Conservation (phyloP, 2,329 filamentous ascomycete species). For the Exophiala oligosperma region DNA sequence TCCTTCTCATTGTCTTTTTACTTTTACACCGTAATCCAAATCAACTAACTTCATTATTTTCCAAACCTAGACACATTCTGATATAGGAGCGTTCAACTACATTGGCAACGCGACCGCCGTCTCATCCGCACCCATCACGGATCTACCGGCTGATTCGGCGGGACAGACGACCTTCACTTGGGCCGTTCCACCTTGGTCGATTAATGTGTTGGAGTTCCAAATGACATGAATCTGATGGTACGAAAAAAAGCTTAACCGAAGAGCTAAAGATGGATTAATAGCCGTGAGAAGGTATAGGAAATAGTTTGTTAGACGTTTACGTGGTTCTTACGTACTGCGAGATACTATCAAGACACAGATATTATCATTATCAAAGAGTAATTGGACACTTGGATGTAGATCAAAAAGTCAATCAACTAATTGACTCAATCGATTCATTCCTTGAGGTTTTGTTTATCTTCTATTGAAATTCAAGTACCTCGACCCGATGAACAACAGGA, state of each 20-base stretch:
- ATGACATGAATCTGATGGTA: neutral
- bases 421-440: no score
- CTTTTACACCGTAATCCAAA: neutral
- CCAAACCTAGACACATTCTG: constrained; percentile 15
- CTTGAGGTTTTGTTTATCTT: constrained; percentile 8
- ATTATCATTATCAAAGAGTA: no score
- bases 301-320: neutral
- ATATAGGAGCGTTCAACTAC: constrained; percentile 32
- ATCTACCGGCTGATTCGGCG: constrained; percentile 10
- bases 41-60: neutral
- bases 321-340: no score
- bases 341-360: no score
- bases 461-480: constrained; percentile 32
- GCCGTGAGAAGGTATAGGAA: neutral
- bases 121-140: constrained; percentile 23
- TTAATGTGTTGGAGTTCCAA: constrained; percentile 32
- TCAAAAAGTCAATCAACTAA: no score
- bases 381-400: no score
- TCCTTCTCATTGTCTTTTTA: neutral
- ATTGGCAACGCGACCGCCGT: constrained; percentile 29
- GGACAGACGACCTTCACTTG: constrained; percentile 22
- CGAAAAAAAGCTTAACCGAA: no score
- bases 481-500: constrained; percentile 29
- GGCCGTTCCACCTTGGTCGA: constrained; percentile 29
- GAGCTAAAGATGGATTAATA: no score